Conservation (phyloP, 768 basidiomycete species). For the Rhodotorula taiwanensis region DNA sequence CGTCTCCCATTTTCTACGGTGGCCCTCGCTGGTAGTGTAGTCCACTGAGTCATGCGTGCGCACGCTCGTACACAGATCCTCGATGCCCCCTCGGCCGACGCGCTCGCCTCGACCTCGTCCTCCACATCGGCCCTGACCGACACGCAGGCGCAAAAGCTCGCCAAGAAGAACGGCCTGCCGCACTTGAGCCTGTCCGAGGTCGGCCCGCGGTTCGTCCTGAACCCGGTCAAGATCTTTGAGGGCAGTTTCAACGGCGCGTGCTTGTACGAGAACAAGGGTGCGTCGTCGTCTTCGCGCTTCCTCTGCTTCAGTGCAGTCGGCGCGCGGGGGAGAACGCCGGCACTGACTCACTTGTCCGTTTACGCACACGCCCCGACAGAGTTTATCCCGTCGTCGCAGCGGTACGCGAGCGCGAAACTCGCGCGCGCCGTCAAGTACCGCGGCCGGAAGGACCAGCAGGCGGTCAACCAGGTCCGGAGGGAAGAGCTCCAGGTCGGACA, state of each 20-base stretch:
- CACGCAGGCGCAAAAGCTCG: slow-evolving; percentile 67
- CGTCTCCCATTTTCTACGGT: too few species aligned
- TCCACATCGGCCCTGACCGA: slow-evolving; percentile 61
- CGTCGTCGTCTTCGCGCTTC: slow-evolving; percentile 34
- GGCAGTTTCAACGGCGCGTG: slow-evolving; percentile 93
- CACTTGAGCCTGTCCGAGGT: slow-evolving; percentile 89
- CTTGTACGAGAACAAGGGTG: slow-evolving; percentile 90
- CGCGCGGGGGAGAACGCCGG: neutral
- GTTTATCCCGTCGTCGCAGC: slow-evolving; percentile 80
- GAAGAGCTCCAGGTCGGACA: slow-evolving; percentile 58
- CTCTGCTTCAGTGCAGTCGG: neutral
- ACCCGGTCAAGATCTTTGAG: slow-evolving; percentile 96
- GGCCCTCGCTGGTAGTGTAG: too few species aligned
- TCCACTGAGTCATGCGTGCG: too few species aligned
- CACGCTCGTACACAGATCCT: too few species aligned
- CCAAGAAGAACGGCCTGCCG: slow-evolving; percentile 50
- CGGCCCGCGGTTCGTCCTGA: slow-evolving; percentile 92
- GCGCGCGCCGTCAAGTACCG: slow-evolving; percentile 75
- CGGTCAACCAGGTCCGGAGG: slow-evolving; percentile 59
- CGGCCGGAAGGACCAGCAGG: slow-evolving; percentile 68
- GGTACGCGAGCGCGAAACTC: slow-evolving; percentile 62
- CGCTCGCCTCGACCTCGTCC: slow-evolving; percentile 17
- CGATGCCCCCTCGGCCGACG: slow-evolving; percentile 49
- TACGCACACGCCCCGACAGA: slow-evolving; percentile 52
- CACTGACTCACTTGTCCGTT: neutral